Evolutionary conservation across 2,329 filamentous ascomycete species (phyloP).

Genomic region (Diaporthe velutina): DNA sequence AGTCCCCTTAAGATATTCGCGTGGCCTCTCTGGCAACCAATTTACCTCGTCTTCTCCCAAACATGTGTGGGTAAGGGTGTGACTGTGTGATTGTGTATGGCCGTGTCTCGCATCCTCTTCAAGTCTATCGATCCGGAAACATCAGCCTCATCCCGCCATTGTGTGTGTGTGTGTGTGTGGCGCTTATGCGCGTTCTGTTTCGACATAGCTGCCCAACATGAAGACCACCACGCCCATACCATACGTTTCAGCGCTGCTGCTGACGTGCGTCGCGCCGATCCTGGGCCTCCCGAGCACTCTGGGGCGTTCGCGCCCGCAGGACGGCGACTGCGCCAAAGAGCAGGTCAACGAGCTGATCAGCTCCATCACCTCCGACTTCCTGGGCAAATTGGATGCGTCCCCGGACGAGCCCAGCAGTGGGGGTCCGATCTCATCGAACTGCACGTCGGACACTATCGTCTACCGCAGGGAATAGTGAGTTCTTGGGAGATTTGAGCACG

Average conservation of each 20-base stretch:
- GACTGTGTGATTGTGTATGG: conserved; percentile 1
- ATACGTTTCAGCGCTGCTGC: conserved; percentile 1
- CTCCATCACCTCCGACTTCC: conserved; percentile 20
- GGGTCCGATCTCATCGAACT: conserved; percentile 39
- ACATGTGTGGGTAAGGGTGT: not conserved
- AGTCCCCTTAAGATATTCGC: not conserved
- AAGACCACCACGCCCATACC: not conserved
- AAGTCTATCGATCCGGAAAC: too few species aligned
- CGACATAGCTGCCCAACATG: not conserved
- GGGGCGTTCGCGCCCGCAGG: not conserved
- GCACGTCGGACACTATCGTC: conserved; percentile 44
- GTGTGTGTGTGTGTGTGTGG: too few species aligned
- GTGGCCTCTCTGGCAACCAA: not conserved
- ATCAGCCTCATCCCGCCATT: not conserved
- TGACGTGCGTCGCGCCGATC: conserved; percentile 14
- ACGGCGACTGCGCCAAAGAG: conserved; percentile 35
- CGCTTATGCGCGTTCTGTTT: not conserved
- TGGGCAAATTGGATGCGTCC: conserved; percentile 6
- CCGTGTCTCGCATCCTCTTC: not conserved
- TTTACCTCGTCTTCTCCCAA: not conserved
- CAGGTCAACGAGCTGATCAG: conserved; percentile 40
- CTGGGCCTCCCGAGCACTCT: not conserved
- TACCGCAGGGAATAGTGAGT: conserved; percentile 50
- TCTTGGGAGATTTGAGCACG: conserved; percentile 42
- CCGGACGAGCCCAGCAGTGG: not conserved